Conservation (phyloP, 2,329 filamentous ascomycete genomes). For the Talaromyces marneffei region DNA sequence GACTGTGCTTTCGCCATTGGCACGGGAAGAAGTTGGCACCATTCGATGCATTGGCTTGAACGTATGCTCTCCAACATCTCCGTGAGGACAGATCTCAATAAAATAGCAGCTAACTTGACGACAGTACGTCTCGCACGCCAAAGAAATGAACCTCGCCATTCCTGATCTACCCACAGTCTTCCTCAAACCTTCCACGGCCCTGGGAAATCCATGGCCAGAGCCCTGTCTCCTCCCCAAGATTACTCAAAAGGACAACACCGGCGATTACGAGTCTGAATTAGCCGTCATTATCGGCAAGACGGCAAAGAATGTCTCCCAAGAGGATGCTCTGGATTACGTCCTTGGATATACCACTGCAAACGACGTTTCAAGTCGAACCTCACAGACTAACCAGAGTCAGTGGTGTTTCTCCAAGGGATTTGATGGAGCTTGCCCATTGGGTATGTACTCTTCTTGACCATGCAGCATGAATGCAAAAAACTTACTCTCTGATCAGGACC, state of each 20-base stretch:
- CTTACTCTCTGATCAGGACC: slow-evolving; percentile 35
- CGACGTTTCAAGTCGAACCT: slow-evolving; percentile 56
- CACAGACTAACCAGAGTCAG: slow-evolving; percentile 51
- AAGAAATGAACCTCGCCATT: slow-evolving; percentile 49
- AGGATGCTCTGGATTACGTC: slow-evolving; percentile 54
- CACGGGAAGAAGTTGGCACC: slow-evolving; percentile 47
- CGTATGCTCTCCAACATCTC: slow-evolving; percentile 24
- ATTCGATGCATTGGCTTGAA: slow-evolving; percentile 58
- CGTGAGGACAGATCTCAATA: not conserved
- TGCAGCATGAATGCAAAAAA: not conserved
- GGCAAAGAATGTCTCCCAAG: slow-evolving; percentile 51
- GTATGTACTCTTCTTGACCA: slow-evolving; percentile 21
- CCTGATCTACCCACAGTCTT: slow-evolving; percentile 54
- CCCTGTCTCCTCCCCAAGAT: slow-evolving; percentile 51
- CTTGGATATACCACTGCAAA: slow-evolving; percentile 60
- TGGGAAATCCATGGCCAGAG: slow-evolving; percentile 50
- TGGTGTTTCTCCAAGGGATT: slow-evolving; percentile 58
- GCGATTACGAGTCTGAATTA: slow-evolving; percentile 57
- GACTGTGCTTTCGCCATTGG: slow-evolving; percentile 48
- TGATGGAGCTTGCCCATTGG: slow-evolving; percentile 52
- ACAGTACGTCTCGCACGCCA: slow-evolving; percentile 47
- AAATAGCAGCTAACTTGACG: not conserved
- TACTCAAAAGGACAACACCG: slow-evolving; percentile 48
- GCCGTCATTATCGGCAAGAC: slow-evolving; percentile 51
- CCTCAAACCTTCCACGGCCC: slow-evolving; percentile 51